Conservation (phyloP, 495 filamentous ascomycete species). For the Xylaria palmicola region DNA sequence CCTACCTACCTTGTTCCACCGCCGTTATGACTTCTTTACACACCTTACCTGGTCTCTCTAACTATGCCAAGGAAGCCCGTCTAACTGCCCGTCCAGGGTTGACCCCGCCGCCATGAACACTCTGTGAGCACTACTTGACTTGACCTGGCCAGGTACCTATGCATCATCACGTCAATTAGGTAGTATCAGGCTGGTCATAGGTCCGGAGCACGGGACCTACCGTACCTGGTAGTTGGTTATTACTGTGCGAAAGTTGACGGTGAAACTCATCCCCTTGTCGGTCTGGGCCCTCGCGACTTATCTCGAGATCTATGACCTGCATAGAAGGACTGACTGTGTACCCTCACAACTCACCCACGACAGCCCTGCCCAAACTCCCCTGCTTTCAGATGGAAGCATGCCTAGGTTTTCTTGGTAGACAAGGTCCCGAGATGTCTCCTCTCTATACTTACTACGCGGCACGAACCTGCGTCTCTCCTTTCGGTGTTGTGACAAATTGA, state of each 20-base stretch:
- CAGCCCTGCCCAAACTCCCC: background rate
- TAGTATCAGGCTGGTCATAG: background rate
- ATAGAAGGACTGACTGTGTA: slow-evolving; percentile 5
- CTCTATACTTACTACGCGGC: slow-evolving; percentile 1
- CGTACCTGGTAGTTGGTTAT: background rate
- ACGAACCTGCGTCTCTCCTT: slow-evolving; percentile 2
- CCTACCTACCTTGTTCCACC: background rate
- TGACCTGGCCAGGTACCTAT: too few species aligned
- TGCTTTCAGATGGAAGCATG: background rate
- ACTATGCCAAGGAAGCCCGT: too few species aligned
- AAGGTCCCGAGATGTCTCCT: background rate
- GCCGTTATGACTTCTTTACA: too few species aligned
- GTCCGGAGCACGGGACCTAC: too few species aligned
- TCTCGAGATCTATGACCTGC: slow-evolving; percentile 15
- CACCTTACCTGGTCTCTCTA: too few species aligned
- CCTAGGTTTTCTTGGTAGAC: background rate
- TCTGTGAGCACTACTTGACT: too few species aligned
- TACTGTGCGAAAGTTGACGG: background rate
- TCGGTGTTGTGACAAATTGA: slow-evolving; percentile 3
- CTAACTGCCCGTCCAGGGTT: too few species aligned
- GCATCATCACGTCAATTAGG: background rate
- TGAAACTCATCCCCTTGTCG: slow-evolving; percentile 7
- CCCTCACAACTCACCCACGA: background rate
- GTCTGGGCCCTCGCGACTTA: slow-evolving; percentile 5
- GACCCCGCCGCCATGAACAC: too few species aligned